Conservation (phyloP, 83 land plant species). For the Diphasiastrum complanatum region DNA sequence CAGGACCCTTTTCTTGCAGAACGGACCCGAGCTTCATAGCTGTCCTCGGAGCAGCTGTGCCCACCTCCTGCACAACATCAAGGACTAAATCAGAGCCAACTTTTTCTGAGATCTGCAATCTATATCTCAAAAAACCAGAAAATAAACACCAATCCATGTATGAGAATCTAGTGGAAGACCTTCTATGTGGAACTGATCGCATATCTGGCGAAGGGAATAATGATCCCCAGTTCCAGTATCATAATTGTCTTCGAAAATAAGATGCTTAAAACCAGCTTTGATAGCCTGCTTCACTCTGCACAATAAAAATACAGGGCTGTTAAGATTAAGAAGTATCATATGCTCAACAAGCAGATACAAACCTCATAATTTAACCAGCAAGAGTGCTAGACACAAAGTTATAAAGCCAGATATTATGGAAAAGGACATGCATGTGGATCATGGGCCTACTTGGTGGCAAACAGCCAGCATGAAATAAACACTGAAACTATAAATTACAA, state of each 20-base stretch:
- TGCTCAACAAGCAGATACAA: too few species aligned
- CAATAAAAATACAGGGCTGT: neutral
- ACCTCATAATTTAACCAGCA: too few species aligned
- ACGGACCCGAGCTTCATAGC: conserved; percentile 69
- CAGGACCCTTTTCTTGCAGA: conserved; percentile 47
- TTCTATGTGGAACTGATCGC: conserved; percentile 74
- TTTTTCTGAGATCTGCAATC: neutral
- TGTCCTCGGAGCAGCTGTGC: conserved; percentile 61
- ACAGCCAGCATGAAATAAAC: too few species aligned
- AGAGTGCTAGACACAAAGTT: too few species aligned
- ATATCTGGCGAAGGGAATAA: conserved; percentile 88
- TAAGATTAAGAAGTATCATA: neutral
- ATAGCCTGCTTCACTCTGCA: conserved; percentile 68
- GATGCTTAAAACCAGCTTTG: conserved; percentile 69
- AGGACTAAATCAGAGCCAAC: neutral
- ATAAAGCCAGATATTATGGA: too few species aligned
- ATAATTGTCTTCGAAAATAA: conserved; percentile 88
- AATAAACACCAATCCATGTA: neutral
- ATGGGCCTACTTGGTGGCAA: too few species aligned
- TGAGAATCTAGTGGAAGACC: conserved; percentile 44
- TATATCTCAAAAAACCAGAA: neutral
- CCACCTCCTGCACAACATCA: conserved; percentile 59
- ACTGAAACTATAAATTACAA: too few species aligned
- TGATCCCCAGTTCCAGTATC: conserved; percentile 97
- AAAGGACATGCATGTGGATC: too few species aligned